Evolutionary conservation across 768 basidiomycete genomes (phyloP), one percentile per base, ranked within the genome.

Genomic region (Mycena filopes): DNA sequence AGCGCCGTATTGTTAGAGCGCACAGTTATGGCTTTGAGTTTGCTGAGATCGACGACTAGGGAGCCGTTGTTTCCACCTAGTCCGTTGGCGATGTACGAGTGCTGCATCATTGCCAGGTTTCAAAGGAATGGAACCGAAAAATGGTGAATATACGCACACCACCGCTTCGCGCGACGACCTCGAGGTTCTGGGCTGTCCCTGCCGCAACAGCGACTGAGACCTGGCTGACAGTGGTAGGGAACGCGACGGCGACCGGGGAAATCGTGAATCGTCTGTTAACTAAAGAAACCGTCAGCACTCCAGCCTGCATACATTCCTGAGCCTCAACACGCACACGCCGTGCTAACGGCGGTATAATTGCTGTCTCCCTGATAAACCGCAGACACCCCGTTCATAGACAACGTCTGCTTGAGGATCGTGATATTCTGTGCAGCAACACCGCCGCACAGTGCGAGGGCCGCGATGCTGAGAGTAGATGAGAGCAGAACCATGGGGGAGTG

Each of bases 21-120:
- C 15, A 86, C 73, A 0, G 73, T 68, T 33, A 87, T 78, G 11
- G 72, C 55, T 26, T 76, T 76, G 60, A 86, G 75, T 43, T 79
- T 76, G 43, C 66, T 69, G 45, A 86, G 63, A 68, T 87, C 85
- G 36, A 86, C 70, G 3, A 87, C 81, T 9, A 86, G 72, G 3
- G 73, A 74, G 10, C 80, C 81, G 64, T 84, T 73, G 42, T 74
- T 74, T 1, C 84, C 83, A 9, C 83, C 83, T 13, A 86, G 75
- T 0, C 82, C 80, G 67, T 80, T 83, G 0, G 82, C 83, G 9
- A 83, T 80, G 66, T 86, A 86, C 53, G 81, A 82, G 67, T 86
- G 85, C 80, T 82, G 55, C 18, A 41, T 6, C 9, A 23, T 1
- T 10, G 12, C 33, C n/a, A n/a, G 33, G n/a, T 41, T 45, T 10